These are phyloP conservation scores for Vitis cinerea DNA, from an alignment of 164 flowering plant genomes.

Conservation along the genomic window DNA sequence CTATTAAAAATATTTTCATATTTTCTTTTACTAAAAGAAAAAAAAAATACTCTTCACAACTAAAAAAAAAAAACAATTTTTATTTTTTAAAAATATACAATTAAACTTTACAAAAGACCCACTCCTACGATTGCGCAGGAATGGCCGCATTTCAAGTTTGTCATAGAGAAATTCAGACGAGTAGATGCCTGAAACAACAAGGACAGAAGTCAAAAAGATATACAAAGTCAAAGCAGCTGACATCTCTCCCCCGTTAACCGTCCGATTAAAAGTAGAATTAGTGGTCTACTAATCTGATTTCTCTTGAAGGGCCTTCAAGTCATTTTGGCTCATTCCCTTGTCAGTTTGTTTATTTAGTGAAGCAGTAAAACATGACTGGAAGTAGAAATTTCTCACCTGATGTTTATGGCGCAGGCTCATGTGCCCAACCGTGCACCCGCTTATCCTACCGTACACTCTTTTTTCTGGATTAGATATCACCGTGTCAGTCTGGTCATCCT, in stretches of 20 bases:
- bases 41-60: too few species aligned
- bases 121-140: constrained; percentile 19
- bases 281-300: not conserved
- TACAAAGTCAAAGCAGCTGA: not conserved
- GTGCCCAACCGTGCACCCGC: too few species aligned
- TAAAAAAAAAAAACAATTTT: too few species aligned
- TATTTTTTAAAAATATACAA: too few species aligned
- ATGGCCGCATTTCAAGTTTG: not conserved
- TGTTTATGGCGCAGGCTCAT: not conserved
- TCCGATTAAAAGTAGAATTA: not conserved
- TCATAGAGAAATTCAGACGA: not conserved
- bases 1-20: too few species aligned
- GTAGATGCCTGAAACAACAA: not conserved
- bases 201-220: constrained; percentile 2
- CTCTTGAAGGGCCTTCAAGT: not conserved
- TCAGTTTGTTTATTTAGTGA: too few species aligned
- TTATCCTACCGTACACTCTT: too few species aligned
- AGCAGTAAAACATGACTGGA: too few species aligned
- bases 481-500: too few species aligned
- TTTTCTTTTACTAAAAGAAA: too few species aligned
- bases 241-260: not conserved
- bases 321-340: not conserved
- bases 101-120: not conserved
- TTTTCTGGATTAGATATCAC: too few species aligned
- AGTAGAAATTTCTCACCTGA: not conserved